Base-by-base conservation (phyloP, 371 early-diverging fungal species). In the Syncephalastrum contaminatum region DNA sequence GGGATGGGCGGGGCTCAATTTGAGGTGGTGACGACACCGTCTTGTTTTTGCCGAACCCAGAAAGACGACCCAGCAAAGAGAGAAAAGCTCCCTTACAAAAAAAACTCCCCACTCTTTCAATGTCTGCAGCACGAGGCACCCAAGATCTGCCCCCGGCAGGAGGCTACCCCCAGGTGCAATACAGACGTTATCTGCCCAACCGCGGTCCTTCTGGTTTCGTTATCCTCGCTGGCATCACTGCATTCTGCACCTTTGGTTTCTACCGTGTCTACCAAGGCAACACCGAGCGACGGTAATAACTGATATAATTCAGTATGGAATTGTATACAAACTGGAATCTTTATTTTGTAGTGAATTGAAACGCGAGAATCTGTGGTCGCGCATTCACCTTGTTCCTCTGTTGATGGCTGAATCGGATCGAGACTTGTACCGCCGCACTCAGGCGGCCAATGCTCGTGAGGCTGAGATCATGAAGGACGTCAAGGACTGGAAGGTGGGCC, bases 361-460 rank as follows among this genome's bases (percentile, higher is more conserved):
- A 55, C 88, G 97, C 60, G 97, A 97, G 74, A 93, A 94, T 65
- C 82, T 88, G 27, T 98, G 97, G 97, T 72, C 90, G 47, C 88
- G 98, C 44, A 92, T 98, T 63, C 82, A 92, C 79, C 70, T 94
- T 41, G 67, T 89, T 30, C 98, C 98, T 5, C 64, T 96, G 62
- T 82, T 97, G 51, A 89, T 92, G 59, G 97, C 98, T 49, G 98
- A 98, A 80, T 69, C 88, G 3, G 98, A 98, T 72, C 88, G 98
- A 42, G 97, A 96, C 69, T 69, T 81, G 27, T 92, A 92, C 62
- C 91, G 97, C 50, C 85, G 96, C n/a, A 71, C 86, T 48, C 73
- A 80, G 42, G 90, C 93, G 8, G 77, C 87, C 45, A 82, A 85
- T 48, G 82, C 81, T 39, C 82, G 90, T 22, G 98, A 96, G 70